These are phyloP conservation scores for Trifolium pratense DNA, from an alignment of 306 rosid genomes.

Conservation along the genomic window DNA sequence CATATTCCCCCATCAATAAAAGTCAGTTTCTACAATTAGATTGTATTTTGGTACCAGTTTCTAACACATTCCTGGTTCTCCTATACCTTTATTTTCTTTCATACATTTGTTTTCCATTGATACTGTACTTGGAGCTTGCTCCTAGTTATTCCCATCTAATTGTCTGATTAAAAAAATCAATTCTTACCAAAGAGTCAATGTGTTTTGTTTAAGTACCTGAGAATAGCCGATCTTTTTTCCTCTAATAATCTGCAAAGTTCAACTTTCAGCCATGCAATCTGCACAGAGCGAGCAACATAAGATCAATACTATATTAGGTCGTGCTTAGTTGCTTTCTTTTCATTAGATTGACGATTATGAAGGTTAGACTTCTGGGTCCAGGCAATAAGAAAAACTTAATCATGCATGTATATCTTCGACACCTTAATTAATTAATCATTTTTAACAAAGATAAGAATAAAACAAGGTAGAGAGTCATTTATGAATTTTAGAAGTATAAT, in stretches of 20 bases:
- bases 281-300: conserved; percentile 49
- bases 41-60: neutral
- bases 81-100: neutral
- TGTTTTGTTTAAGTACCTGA: conserved; percentile 60
- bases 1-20: neutral
- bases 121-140: conserved; percentile 1
- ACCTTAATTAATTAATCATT: neutral
- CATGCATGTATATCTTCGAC: neutral
- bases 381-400: neutral
- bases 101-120: neutral
- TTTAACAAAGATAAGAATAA: neutral
- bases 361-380: conserved; percentile 13
- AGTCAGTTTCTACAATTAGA: neutral
- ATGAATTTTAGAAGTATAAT: neutral
- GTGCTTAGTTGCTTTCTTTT: conserved; percentile 15
- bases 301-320: conserved; percentile 24
- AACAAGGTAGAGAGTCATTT: neutral
- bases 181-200: conserved; percentile 8
- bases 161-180: neutral
- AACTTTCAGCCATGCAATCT: conserved; percentile 91
- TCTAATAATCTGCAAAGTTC: conserved; percentile 86
- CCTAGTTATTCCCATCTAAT: neutral
- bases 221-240: conserved; percentile 88
- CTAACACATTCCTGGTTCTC: conserved; percentile 6
- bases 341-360: conserved; percentile 5